phyloP scores from a whole-genome alignment of 2,329 filamentous ascomycete genomes.

The Phialocephala sp. region DNA sequence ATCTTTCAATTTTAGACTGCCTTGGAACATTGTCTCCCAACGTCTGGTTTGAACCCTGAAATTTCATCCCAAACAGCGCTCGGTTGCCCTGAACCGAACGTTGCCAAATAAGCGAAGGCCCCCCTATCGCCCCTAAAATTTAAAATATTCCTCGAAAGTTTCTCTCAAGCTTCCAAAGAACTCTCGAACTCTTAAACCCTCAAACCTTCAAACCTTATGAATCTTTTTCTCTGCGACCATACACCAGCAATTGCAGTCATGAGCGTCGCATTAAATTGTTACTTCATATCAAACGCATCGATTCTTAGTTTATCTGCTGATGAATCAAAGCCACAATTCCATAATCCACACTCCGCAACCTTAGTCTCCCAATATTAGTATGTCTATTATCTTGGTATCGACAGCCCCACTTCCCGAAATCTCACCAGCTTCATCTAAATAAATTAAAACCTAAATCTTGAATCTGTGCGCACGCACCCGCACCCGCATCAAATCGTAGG shows the following conservation, averaged over 20 bases:
- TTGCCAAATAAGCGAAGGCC: no score
- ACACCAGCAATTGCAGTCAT: no score
- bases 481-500: background rate
- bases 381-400: no score
- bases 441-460: background rate
- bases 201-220: no score
- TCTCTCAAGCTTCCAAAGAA: no score
- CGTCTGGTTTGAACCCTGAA: background rate
- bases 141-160: no score
- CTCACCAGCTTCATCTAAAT: slow-evolving; percentile 6
- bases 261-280: slow-evolving; percentile 5
- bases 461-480: background rate
- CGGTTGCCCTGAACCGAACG: background rate
- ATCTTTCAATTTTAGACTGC: background rate
- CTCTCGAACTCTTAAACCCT: no score
- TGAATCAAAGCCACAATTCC: background rate
- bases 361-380: background rate
- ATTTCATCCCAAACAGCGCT: background rate
- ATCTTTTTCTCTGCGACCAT: no score
- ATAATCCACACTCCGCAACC: no score
- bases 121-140: no score
- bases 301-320: background rate
- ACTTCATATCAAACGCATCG: slow-evolving; percentile 10
- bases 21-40: background rate
- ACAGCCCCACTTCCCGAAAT: background rate